A percentile compares a stretch with the other conserved stretches of the same genome.
These are phyloP conservation scores for Sugiyamaella xylanicola DNA, from an alignment of 1,139 yeast genomes.

Conservation along the genomic window DNA sequence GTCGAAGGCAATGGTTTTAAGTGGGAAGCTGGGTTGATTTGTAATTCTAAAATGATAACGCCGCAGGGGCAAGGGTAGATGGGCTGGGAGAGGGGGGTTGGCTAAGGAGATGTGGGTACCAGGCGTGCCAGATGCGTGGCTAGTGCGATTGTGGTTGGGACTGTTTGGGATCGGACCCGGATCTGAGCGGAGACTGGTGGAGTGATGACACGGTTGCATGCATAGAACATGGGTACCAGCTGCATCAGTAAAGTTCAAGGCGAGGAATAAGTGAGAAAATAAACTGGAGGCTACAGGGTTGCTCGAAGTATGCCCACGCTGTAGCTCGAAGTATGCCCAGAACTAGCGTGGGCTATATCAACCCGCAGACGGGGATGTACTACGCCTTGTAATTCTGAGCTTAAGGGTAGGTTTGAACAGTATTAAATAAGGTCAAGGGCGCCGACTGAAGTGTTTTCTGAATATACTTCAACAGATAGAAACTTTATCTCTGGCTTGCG, in stretches of 20 bases:
- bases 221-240: background rate
- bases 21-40: constrained; percentile 8
- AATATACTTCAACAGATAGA: no score
- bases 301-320: no score
- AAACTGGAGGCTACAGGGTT: no score
- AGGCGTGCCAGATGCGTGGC: background rate
- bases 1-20: background rate
- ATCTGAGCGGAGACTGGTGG: background rate
- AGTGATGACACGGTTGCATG: background rate
- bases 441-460: no score
- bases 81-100: background rate
- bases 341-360: no score
- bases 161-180: background rate
- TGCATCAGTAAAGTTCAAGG: background rate
- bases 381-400: no score
- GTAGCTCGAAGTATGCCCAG: no score
- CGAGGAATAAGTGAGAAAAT: background rate
- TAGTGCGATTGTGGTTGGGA: background rate
- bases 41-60: constrained; percentile 9
- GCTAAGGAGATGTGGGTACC: background rate
- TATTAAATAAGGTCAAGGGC: no score
- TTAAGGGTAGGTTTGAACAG: no score
- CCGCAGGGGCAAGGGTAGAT: constrained; percentile 17
- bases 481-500: no score
- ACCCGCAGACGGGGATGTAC: no score